A percentile compares a stretch with the other conserved stretches of the same genome.
These are phyloP conservation scores for Fusarium nodosum DNA, from an alignment of 2,329 filamentous ascomycete species.

Conservation along the genomic window DNA sequence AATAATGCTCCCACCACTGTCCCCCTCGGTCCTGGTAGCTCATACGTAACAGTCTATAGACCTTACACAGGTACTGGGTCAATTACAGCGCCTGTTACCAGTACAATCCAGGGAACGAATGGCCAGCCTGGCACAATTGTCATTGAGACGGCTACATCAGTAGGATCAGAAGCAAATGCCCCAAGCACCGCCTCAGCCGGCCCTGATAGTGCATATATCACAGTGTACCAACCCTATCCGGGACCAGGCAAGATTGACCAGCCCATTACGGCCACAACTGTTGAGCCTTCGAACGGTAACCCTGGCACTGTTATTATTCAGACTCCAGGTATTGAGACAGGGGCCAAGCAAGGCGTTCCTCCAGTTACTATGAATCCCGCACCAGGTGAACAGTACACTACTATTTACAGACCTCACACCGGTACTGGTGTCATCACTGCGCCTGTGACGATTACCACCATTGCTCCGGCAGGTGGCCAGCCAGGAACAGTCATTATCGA, in stretches of 20 bases:
- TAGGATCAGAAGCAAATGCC: background rate
- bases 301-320: slow-evolving; percentile 35
- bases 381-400: slow-evolving; percentile 21
- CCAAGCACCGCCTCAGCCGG: slow-evolving; percentile 3
- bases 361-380: slow-evolving; percentile 29
- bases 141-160: slow-evolving; percentile 19
- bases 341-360: slow-evolving; percentile 16
- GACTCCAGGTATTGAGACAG: slow-evolving; percentile 27
- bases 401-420: slow-evolving; percentile 31
- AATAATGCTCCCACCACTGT: background rate
- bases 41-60: slow-evolving; percentile 12
- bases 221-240: slow-evolving; percentile 29
- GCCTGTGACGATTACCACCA: slow-evolving; percentile 26
- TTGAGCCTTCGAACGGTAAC: slow-evolving; percentile 20
- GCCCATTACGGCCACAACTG: slow-evolving; percentile 33
- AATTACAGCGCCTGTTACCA: slow-evolving; percentile 2
- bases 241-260: slow-evolving; percentile 26
- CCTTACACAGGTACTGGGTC: slow-evolving; percentile 7
- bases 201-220: slow-evolving; percentile 19
- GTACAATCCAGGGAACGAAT: background rate
- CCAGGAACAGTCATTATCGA: slow-evolving; percentile 36
- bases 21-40: background rate
- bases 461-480: slow-evolving; percentile 15
- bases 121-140: slow-evolving; percentile 31
- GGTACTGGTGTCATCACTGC: slow-evolving; percentile 24